Evolutionary conservation across 2,329 filamentous ascomycete species (phyloP), one percentile per base, ranked within the genome.

Genomic region (Penicillium sp.): DNA sequence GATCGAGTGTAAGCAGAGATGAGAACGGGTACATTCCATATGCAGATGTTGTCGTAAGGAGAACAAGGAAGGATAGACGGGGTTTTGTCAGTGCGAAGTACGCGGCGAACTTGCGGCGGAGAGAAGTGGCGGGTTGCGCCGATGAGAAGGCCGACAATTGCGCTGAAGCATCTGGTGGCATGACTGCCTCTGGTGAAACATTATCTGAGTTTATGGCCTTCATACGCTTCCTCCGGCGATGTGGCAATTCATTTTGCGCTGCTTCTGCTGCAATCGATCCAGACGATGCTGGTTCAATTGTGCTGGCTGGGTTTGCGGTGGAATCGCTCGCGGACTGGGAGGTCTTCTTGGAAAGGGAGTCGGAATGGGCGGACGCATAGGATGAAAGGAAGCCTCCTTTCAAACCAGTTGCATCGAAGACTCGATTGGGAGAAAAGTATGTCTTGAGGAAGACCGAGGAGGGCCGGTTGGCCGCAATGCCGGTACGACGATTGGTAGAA

Each of bases 11-110:
- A 47, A 99, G 85, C 58, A 97, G 85, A 49, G 90, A 87, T 2
- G 93, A 92, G 2, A 96, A 89, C 0, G 94, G 94, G 70, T 96
- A 99, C 51, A 99, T 80, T 15, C 90, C 90, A 73, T 97, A 99
- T 3, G 93, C 84, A 2, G 89, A 88, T 71, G 94, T 96, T 26
- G 93, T 90, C 0, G 90, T 90, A 44, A 99, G 85, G 29, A 96
- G 88, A 56, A 99, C 88, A 43, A 99, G 85, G 63, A 95, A 88
- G 7, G 90, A 93, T 45, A 99, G 85, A 48, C 93, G 90, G 3
- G 94, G 94, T 71, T 99, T 99, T n/a, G 92, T 88, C 60, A 99
- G 85, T 24, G 94, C 89, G 58, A 99, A 86, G 65, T 90, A 90
- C 28, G 90, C 86, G 21, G 91, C 89, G 58, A 94, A 69, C 50